Percentiles rank a stretch among this genome's conserved stretches.
Evolutionary conservation across 345 rosid species (phyloP).

Genomic region (Salix koriyanagi): DNA sequence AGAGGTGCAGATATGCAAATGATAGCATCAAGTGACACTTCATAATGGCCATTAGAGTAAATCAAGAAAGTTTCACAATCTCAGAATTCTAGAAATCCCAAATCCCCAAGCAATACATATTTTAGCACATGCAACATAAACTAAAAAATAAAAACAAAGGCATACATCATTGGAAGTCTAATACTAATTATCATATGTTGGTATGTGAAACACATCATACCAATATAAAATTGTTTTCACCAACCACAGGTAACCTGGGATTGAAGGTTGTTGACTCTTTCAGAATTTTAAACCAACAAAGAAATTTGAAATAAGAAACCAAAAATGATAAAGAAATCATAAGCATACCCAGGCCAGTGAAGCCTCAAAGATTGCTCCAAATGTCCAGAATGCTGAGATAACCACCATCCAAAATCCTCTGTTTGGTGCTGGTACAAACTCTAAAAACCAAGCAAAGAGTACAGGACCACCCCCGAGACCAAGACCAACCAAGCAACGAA

Average conservation of each 20-base stretch:
- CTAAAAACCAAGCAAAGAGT: conserved; percentile 81
- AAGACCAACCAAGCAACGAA: conserved; percentile 79
- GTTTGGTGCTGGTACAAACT: conserved; percentile 86
- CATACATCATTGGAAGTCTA: background rate
- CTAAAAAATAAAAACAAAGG: too few species aligned
- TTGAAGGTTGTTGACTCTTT: background rate
- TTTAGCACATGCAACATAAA: too few species aligned
- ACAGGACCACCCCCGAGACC: conserved; percentile 97
- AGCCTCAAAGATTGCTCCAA: conserved; percentile 80
- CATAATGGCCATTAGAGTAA: too few species aligned
- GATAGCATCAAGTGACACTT: too few species aligned
- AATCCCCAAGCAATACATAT: too few species aligned
- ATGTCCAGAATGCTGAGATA: conserved; percentile 79
- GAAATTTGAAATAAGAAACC: conserved; percentile 1
- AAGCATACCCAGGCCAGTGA: conserved; percentile 76
- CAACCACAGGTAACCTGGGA: background rate
- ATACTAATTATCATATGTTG: background rate
- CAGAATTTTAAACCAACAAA: background rate
- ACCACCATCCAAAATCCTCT: conserved; percentile 93
- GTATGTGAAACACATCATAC: background rate
- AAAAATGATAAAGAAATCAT: conserved; percentile 8
- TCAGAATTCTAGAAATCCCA: too few species aligned
- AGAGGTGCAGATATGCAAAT: background rate
- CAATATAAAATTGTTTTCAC: background rate
- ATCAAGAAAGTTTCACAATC: too few species aligned